Conservation (phyloP, 108 stramenopile species). For the Ochromonas danica region DNA sequence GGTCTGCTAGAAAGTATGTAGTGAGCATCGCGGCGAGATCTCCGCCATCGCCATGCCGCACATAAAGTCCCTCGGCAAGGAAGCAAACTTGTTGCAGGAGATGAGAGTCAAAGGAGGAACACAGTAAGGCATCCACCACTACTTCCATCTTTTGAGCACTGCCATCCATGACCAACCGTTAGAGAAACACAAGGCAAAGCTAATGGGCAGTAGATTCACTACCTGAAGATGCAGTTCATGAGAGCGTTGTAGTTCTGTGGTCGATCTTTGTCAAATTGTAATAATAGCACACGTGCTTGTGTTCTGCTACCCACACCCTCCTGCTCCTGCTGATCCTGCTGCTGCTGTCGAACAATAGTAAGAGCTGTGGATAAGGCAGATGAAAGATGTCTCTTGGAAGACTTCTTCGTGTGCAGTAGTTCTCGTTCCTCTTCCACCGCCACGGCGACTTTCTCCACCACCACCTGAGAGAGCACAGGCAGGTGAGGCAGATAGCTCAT, state of each 20-base stretch:
- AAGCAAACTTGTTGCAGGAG: slow-evolving; percentile 11
- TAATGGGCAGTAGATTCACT: background rate
- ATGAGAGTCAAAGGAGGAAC: background rate
- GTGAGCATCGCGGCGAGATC: background rate
- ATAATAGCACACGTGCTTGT: background rate
- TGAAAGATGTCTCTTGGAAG: background rate
- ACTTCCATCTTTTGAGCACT: slow-evolving; percentile 1
- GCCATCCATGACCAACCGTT: background rate
- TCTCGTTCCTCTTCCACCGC: no score
- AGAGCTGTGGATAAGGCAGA: background rate
- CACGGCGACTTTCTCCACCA: no score
- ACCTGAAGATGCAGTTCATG: slow-evolving; percentile 19
- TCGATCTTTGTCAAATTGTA: background rate
- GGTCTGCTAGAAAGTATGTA: background rate
- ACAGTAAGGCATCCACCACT: background rate
- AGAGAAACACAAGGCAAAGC: background rate
- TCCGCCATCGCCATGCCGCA: background rate
- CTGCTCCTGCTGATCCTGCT: background rate
- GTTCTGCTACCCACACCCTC: no score
- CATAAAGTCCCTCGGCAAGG: background rate
- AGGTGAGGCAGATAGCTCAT: no score
- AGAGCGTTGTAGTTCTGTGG: background rate
- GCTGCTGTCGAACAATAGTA: background rate
- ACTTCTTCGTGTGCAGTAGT: no score
- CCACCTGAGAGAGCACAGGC: no score